Evolutionary conservation across 805 yeast genomes (phyloP), one percentile per base, ranked within the genome.

Genomic region (Metschnikowia noctiluminum): DNA sequence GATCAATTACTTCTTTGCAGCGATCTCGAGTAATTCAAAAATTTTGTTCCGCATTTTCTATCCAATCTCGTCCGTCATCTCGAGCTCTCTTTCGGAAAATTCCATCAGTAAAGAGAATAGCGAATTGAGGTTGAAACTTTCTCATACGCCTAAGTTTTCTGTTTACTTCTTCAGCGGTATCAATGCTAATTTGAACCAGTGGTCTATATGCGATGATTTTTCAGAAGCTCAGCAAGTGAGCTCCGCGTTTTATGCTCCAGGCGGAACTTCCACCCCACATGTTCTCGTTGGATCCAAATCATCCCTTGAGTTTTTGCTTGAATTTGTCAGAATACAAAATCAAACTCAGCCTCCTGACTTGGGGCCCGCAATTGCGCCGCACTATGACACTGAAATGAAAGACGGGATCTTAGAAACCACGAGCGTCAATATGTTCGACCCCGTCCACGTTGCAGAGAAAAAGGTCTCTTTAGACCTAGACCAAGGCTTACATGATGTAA

Each of bases 181-280:
- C 44, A 74, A 75, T 52, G 71, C 76, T 36, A 72, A 77, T 53
- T 64, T 75, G 26, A 84, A 84, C 61, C 87, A 82, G 57, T 85
- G 91, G 91, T 82, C 87, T 1, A 82, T 85, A 27, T 86, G 92
- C 65, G 92, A 85, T 49, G 95, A 87, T 65, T 87, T 87, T 56
- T 82, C 89, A 50, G 94, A 87, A 58, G 91, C 88, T 12, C 89
- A 85, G 59, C 92, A 87, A 61, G 94, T 87, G 6, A 81, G 80
- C 46, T 77, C 76, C 49, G 92, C 94, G 0, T 81, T 71, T 60
- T 69, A 74, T 30, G 74, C 76, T 14, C 79, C 76, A 30, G 67
- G 63, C 6, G 87, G 88, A 1, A 72, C 81, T 3, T 76, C 78
- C 16, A 71, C 81, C 12, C 90, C 91, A 0, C 94, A 87, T 64